Conservation (phyloP, 129 eudicot genomes). For the Centaurea solstitialis region DNA sequence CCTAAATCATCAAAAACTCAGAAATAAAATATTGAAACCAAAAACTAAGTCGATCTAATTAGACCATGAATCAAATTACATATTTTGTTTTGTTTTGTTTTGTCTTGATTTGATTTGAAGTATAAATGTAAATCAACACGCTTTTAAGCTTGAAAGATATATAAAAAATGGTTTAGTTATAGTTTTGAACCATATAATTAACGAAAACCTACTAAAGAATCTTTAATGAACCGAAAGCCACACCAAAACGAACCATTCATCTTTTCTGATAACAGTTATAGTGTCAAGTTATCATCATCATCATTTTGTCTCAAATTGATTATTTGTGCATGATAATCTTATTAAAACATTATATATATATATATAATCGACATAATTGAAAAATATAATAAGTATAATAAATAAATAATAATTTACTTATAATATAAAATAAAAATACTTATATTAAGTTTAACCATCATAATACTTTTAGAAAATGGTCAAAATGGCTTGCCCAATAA, state of each 20-base stretch:
- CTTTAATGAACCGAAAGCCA: not conserved
- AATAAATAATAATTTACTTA: too few species aligned
- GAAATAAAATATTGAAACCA: not conserved
- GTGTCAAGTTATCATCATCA: not conserved
- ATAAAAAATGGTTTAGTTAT: not conserved
- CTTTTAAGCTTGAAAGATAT: not conserved
- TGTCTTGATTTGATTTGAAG: not conserved
- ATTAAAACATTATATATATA: not conserved
- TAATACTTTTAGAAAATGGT: slow-evolving; percentile 18
- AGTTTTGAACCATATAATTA: not conserved
- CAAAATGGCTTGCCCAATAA: slow-evolving; percentile 24
- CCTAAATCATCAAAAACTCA: too few species aligned
- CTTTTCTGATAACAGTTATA: not conserved
- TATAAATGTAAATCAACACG: too few species aligned
- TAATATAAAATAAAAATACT: not conserved
- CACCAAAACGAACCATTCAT: not conserved
- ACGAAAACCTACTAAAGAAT: not conserved
- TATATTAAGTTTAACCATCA: slow-evolving; percentile 11
- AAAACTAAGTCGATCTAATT: not conserved
- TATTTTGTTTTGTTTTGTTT: not conserved
- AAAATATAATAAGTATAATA: too few species aligned
- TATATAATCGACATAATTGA: too few species aligned
- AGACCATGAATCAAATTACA: not conserved
- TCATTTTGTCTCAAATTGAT: not conserved
- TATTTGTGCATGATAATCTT: not conserved